These are phyloP conservation scores for Letharia columbiana DNA, from an alignment of 495 filamentous ascomycete species.

Conservation along the genomic window DNA sequence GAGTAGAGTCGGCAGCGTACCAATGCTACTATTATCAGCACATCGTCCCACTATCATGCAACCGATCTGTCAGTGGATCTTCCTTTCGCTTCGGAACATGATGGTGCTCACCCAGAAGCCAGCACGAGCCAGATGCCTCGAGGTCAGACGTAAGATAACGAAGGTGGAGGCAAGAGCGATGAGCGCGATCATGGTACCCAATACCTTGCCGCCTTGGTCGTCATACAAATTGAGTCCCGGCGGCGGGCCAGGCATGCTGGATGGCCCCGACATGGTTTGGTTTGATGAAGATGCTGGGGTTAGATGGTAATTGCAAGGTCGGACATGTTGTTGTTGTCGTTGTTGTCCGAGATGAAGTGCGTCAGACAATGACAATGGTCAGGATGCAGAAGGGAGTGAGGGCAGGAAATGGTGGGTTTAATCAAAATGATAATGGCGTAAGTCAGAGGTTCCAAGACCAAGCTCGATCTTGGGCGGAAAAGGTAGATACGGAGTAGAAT, in stretches of 20 bases:
- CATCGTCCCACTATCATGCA: constrained; percentile 17
- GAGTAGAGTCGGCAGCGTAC: neutral
- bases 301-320: neutral
- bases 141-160: constrained; percentile 15
- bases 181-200: constrained; percentile 11
- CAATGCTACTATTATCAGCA: constrained; percentile 15
- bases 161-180: constrained; percentile 16
- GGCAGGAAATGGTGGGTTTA: too few relatives aligned
- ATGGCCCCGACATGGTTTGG: neutral
- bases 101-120: constrained; percentile 15
- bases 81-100: neutral
- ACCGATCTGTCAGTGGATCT: neutral
- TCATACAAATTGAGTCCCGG: constrained; percentile 13
- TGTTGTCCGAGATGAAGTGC: too few relatives aligned
- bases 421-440: too few relatives aligned
- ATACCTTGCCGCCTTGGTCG: constrained; percentile 13
- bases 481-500: too few relatives aligned
- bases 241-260: neutral
- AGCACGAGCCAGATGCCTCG: constrained; percentile 12
- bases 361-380: too few relatives aligned
- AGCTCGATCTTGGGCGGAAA: too few relatives aligned
- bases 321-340: neutral
- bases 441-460: too few relatives aligned
- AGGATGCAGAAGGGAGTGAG: too few relatives aligned
- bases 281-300: neutral